Conservation (phyloP, 2,329 filamentous ascomycete species). For the Truncatella angustata region DNA sequence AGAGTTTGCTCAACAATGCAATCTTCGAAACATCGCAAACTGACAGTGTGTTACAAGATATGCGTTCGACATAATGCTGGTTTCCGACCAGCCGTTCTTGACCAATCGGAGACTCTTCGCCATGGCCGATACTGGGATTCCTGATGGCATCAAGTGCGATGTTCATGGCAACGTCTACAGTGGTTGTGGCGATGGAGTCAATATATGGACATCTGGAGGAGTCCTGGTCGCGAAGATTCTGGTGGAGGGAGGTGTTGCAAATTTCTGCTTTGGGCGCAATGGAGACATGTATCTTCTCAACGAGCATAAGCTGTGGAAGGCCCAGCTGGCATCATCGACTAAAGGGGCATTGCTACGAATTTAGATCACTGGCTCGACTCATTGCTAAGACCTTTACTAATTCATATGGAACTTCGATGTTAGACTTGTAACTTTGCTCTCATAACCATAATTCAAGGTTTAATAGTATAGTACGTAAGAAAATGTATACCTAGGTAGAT, state of each 20-base stretch:
- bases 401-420: too few relatives aligned
- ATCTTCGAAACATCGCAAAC: constrained; percentile 15
- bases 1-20: too few relatives aligned
- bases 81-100: constrained; percentile 38
- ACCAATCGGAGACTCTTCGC: constrained; percentile 49
- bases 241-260: constrained; percentile 38
- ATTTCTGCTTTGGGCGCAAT: constrained; percentile 45
- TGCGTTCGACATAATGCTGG: constrained; percentile 43
- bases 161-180: constrained; percentile 43
- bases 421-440: too few relatives aligned
- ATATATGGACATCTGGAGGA: constrained; percentile 45
- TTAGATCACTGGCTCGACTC: too few relatives aligned
- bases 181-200: constrained; percentile 47
- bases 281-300: constrained; percentile 46
- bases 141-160: too few relatives aligned
- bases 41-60: constrained; percentile 43
- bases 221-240: constrained; percentile 40
- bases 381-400: too few relatives aligned
- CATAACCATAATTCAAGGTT: too few relatives aligned
- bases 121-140: constrained; percentile 42
- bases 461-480: too few relatives aligned
- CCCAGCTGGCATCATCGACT: constrained; percentile 23
- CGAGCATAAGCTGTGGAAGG: constrained; percentile 41
- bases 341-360: background rate
- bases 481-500: too few relatives aligned